Evolutionary conservation across 768 basidiomycete genomes (phyloP).

Genomic region (Postia placenta): DNA sequence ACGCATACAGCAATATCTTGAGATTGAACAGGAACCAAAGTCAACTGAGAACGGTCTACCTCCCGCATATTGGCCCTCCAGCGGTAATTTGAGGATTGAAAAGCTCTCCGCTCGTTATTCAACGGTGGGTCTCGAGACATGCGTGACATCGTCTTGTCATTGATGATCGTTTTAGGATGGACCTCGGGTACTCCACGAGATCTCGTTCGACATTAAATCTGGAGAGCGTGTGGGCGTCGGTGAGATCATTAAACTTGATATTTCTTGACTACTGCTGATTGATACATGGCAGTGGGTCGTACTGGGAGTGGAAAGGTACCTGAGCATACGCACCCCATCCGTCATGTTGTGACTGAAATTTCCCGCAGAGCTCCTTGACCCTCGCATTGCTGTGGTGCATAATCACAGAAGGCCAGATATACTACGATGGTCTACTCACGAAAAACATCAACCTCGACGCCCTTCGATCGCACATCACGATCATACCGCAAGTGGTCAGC

Average conservation of each 20-base stretch:
- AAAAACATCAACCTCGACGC: slow-evolving; percentile 45
- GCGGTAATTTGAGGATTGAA: slow-evolving; percentile 46
- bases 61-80: slow-evolving; percentile 60
- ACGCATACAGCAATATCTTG: slow-evolving; percentile 48
- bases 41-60: slow-evolving; percentile 36
- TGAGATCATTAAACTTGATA: slow-evolving; percentile 15
- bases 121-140: slow-evolving; percentile 21
- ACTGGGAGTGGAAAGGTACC: slow-evolving; percentile 50
- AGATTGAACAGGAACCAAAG: slow-evolving; percentile 50
- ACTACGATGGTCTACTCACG: slow-evolving; percentile 44
- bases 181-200: slow-evolving; percentile 46
- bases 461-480: slow-evolving; percentile 47
- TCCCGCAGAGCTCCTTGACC: slow-evolving; percentile 40
- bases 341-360: neutral
- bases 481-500: slow-evolving; percentile 65
- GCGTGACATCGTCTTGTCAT: neutral
- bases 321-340: neutral
- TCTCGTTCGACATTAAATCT: slow-evolving; percentile 44
- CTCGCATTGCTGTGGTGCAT: slow-evolving; percentile 51
- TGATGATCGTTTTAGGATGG: slow-evolving; percentile 31
- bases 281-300: slow-evolving; percentile 43
- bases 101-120: slow-evolving; percentile 47
- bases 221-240: slow-evolving; percentile 56
- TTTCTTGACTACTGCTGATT: slow-evolving; percentile 4
- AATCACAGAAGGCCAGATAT: slow-evolving; percentile 43